phyloP scores from a whole-genome alignment of 75 land plant species.

The Chamaecyparis obtusa region DNA sequence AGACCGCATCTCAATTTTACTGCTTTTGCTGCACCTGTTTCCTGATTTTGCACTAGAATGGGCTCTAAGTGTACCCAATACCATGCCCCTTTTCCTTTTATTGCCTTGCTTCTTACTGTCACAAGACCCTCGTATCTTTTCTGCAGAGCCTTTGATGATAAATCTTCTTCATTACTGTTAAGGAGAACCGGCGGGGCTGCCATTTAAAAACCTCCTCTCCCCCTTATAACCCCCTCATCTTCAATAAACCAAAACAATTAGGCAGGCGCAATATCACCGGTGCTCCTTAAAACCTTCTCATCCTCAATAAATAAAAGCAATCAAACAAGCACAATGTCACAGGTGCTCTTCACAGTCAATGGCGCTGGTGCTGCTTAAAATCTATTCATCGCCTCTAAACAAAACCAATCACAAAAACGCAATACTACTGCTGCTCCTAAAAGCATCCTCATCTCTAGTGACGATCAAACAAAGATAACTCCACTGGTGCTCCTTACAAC shows the following conservation, averaged over 20 bases:
- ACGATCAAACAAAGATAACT: neutral
- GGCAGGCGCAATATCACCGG: neutral
- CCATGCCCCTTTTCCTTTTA: conserved; percentile 93
- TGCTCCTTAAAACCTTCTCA: neutral
- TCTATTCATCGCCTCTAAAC: neutral
- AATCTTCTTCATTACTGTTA: conserved; percentile 37
- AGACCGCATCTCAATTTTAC: conserved; percentile 79
- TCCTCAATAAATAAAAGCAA: neutral
- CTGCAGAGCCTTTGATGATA: conserved; percentile 53
- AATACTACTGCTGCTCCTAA: neutral
- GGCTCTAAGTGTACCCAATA: conserved; percentile 89
- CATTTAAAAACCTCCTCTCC: conserved; percentile 1
- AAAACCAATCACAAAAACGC: neutral
- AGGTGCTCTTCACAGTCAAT: neutral
- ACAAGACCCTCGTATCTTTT: conserved; percentile 79
- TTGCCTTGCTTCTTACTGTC: conserved; percentile 73
- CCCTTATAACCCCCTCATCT: conserved; percentile 3
- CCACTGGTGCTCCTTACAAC: neutral
- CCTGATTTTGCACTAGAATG: conserved; percentile 49
- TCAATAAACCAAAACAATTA: neutral
- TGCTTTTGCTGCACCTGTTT: conserved; percentile 63
- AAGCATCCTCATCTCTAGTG: neutral
- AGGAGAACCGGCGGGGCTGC: conserved; percentile 8
- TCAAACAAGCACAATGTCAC: neutral
- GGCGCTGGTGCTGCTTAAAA: neutral